Evolutionary conservation across 208 protist species (phyloP).

Genomic region (Entamoeba dispar): DNA sequence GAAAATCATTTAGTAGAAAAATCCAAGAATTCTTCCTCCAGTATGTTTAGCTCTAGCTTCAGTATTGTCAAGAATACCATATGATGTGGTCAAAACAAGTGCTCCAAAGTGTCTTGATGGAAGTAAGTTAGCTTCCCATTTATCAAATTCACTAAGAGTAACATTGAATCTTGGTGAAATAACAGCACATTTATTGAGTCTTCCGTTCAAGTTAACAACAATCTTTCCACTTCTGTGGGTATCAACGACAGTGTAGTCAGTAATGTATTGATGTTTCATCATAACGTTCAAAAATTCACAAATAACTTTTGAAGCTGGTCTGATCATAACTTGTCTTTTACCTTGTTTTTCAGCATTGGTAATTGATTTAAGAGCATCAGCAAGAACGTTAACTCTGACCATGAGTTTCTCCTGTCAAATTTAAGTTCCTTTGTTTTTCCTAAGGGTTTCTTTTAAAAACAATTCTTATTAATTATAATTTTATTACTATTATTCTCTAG

Average conservation of each 20-base stretch:
- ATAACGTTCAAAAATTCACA: conserved; percentile 98
- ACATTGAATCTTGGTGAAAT: conserved; percentile 96
- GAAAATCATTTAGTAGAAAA: conserved; percentile 78
- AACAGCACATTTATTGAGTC: conserved; percentile 99
- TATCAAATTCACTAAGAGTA: conserved; percentile 70
- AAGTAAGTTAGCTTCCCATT: conserved; percentile 90
- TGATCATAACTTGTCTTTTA: conserved; percentile 95
- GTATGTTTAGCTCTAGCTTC: conserved; percentile 86
- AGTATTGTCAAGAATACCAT: conserved; percentile 99
- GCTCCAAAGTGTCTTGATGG: conserved; percentile 99
- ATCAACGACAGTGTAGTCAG: conserved; percentile 99
- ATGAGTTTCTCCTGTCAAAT: conserved; percentile 42
- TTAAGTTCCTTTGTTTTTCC: background rate
- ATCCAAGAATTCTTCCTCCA: conserved; percentile 98
- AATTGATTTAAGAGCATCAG: conserved; percentile 89
- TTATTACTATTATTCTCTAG: background rate
- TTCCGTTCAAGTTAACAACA: conserved; percentile 95
- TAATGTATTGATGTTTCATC: conserved; percentile 99
- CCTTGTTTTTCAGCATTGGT: conserved; percentile 91
- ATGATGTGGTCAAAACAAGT: conserved; percentile 95
- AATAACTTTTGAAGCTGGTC: conserved; percentile 95
- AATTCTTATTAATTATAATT: background rate
- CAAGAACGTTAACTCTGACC: conserved; percentile 93
- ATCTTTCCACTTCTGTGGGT: conserved; percentile 97
- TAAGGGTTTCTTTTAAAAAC: background rate